A percentile compares a stretch with the other conserved stretches of the same genome.
Conservation (phyloP, 2,329 filamentous ascomycete species). For the Penicillium aurantiogriseum region DNA sequence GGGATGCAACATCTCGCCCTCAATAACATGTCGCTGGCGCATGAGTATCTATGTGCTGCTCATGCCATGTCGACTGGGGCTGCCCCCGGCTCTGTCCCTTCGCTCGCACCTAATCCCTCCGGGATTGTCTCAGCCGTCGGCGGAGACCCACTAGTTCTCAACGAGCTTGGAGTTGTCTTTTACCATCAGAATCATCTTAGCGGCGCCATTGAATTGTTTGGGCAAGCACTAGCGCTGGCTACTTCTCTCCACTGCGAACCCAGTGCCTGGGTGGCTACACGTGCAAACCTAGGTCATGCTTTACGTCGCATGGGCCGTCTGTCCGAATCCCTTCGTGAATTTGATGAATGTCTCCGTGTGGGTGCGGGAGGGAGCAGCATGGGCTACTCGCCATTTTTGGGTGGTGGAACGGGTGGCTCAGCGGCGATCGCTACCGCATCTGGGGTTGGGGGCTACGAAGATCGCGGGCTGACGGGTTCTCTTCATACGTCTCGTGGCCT, state of each 20-base stretch:
- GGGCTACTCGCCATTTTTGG: constrained; percentile 68
- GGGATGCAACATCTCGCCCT: constrained; percentile 98
- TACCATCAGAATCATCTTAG: constrained; percentile 83
- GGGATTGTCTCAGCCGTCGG: constrained; percentile 27
- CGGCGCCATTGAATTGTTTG: constrained; percentile 75
- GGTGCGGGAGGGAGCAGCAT: constrained; percentile 72
- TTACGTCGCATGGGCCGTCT: constrained; percentile 70
- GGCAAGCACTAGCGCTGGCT: constrained; percentile 72
- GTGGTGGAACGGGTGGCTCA: constrained; percentile 36
- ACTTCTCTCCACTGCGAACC: constrained; percentile 79
- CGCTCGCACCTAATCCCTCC: constrained; percentile 25
- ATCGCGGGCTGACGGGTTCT: constrained; percentile 46
- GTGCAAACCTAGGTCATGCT: constrained; percentile 87
- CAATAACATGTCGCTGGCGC: constrained; percentile 89
- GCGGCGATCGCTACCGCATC: constrained; percentile 37
- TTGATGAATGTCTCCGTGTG: constrained; percentile 81
- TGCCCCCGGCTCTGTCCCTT: constrained; percentile 29
- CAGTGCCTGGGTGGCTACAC: constrained; percentile 76
- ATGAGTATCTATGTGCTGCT: constrained; percentile 90
- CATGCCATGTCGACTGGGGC: constrained; percentile 59
- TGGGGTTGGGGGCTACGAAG: constrained; percentile 48
- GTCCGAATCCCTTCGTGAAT: constrained; percentile 71
- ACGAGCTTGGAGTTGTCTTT: constrained; percentile 93
- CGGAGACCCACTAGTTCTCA: constrained; percentile 80
- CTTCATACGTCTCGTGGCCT: constrained; percentile 63